Evolutionary conservation across 345 rosid species (phyloP).

Genomic region (Nephelium lappaceum): DNA sequence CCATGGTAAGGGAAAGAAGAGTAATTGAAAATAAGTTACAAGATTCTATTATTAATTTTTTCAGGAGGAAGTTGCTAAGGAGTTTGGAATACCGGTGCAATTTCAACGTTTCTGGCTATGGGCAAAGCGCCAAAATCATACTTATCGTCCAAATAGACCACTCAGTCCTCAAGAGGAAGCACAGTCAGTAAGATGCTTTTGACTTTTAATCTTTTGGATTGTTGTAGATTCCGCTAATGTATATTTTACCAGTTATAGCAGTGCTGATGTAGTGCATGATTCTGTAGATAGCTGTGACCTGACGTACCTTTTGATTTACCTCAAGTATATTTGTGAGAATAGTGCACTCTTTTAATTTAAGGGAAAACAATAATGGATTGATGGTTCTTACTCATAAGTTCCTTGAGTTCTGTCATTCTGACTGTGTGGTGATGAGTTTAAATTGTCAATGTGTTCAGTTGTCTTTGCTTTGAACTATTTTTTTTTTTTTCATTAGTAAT

Average conservation of each 20-base stretch:
- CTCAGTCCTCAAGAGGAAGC: slow-evolving; percentile 60
- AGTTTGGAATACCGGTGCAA: slow-evolving; percentile 68
- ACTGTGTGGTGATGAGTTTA: background rate
- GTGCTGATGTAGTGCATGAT: background rate
- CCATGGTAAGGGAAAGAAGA: too few species aligned
- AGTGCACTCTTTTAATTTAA: background rate
- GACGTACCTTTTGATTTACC: background rate
- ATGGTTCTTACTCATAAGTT: background rate
- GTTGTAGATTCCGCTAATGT: background rate
- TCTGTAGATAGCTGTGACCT: background rate
- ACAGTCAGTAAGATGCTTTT: slow-evolving; percentile 52
- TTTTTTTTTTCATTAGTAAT: background rate
- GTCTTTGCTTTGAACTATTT: background rate
- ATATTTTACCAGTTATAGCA: background rate
- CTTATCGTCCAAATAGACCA: slow-evolving; percentile 79
- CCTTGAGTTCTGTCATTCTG: background rate
- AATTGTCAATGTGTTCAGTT: background rate
- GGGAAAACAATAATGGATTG: background rate
- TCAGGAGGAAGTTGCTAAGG: slow-evolving; percentile 80
- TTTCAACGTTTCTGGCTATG: slow-evolving; percentile 77
- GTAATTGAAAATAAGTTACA: too few species aligned
- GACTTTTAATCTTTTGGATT: background rate
- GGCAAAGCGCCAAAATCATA: slow-evolving; percentile 84
- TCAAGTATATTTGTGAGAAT: background rate
- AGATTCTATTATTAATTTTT: background rate